Conservation (phyloP, 2,329 filamentous ascomycete species). For the Spiromastix sp. region DNA sequence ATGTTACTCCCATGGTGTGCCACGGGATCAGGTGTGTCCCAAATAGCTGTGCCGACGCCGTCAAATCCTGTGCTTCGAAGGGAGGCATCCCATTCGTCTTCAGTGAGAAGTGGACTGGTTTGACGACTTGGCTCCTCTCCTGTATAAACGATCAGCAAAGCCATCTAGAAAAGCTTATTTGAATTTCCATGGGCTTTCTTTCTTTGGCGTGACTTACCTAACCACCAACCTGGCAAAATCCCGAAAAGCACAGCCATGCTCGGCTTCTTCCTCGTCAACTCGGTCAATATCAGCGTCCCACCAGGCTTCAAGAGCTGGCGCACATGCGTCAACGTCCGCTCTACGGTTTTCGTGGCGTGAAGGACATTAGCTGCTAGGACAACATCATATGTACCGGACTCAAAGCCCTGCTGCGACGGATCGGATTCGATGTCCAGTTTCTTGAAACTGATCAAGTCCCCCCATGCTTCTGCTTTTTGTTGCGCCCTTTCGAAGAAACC, state of each 20-base stretch:
- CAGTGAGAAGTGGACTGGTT: background rate
- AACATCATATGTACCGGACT: slow-evolving; percentile 19
- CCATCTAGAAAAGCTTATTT: too few relatives aligned
- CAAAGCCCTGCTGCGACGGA: slow-evolving; percentile 22
- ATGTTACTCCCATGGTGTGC: too few relatives aligned
- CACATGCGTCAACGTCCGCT: slow-evolving; percentile 20
- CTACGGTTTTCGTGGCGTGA: slow-evolving; percentile 23
- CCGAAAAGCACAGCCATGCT: too few relatives aligned
- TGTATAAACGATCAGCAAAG: too few relatives aligned
- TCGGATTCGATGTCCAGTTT: slow-evolving; percentile 21
- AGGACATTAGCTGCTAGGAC: slow-evolving; percentile 27
- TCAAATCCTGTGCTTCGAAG: background rate
- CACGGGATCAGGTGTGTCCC: too few relatives aligned
- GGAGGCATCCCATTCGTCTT: background rate
- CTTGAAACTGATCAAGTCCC: slow-evolving; percentile 16
- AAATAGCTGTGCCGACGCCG: too few relatives aligned
- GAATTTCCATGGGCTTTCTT: too few relatives aligned
- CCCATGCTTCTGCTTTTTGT: slow-evolving; percentile 4
- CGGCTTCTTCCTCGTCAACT: too few relatives aligned
- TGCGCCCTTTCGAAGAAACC: slow-evolving; percentile 10
- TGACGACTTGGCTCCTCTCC: background rate
- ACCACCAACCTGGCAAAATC: slow-evolving; percentile 21
- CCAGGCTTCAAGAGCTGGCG: slow-evolving; percentile 29
- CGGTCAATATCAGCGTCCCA: slow-evolving; percentile 32
- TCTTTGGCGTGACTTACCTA: too few relatives aligned